Percentiles rank a stretch among this genome's conserved stretches.
phyloP scores from a whole-genome alignment of 2,329 filamentous ascomycete genomes.

The Sclerotinia subarctica region DNA sequence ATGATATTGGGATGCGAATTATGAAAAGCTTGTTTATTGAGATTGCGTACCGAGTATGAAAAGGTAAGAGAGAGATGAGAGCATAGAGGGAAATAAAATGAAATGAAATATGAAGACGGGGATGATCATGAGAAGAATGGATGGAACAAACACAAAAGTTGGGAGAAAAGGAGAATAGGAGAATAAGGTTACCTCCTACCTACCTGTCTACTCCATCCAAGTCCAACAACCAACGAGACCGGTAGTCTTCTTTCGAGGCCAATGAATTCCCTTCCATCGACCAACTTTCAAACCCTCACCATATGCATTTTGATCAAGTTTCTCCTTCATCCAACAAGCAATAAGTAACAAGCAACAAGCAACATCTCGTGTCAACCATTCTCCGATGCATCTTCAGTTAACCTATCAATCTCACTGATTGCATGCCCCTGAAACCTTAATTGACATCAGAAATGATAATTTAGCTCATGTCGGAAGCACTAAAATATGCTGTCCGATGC shows the following conservation, averaged over 20 bases:
- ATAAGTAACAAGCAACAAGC: background rate
- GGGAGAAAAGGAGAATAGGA: background rate
- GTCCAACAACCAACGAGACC: background rate
- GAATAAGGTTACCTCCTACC: too few relatives aligned
- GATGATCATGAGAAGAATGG: too few relatives aligned
- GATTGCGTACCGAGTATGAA: background rate
- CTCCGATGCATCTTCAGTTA: too few relatives aligned
- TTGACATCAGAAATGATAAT: background rate
- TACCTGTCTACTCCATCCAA: background rate
- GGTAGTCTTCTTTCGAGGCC: background rate
- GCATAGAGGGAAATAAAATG: background rate
- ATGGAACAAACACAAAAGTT: too few relatives aligned
- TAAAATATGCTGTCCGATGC: background rate
- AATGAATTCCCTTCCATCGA: background rate
- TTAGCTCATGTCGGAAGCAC: background rate
- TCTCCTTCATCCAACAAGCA: background rate
- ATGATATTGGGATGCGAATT: background rate
- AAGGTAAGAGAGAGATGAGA: background rate
- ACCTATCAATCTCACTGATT: background rate
- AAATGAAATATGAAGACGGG: background rate
- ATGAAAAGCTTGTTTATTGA: background rate
- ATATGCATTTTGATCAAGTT: background rate
- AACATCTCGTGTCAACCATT: slow-evolving; percentile 1
- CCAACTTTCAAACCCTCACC: background rate
- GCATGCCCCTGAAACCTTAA: slow-evolving; percentile 9